Base-by-base conservation (phyloP, 768 basidiomycete species). In the Epithele typhae region DNA sequence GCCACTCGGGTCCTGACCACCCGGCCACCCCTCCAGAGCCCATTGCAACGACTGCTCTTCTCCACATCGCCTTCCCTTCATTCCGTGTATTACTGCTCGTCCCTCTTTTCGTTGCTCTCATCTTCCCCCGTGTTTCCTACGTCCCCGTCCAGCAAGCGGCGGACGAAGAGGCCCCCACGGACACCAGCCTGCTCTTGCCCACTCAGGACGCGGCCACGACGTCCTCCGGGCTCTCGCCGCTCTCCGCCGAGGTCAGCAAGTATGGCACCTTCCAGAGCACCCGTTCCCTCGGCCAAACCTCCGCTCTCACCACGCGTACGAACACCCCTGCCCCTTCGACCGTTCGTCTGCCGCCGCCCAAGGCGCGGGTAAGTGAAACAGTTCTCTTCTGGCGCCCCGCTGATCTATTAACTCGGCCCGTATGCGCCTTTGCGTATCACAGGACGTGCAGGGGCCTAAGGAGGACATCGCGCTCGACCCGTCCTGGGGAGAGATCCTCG, bases 221-320 rank as follows among this genome's bases (percentile, higher is more conserved):
- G 1, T 79, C 82, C 7, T 69, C 77, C 3, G 77, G 78, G 22
- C 71, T 84, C 35, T 71, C 76, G 24, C 64, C 75, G 36, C 63
- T 74, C 23, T 57, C 72, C 12, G 68, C 68, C 9, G 59, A 68
- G 48, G 61, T 64, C 40, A 73, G 69, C 63, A 88, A 87, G 62
- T 91, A 91, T 60, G 88, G 88, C 14, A 90, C 88, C 11, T 89
- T 88, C 72, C 70, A 68, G 43, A 68, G 68, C 21, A 63, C 69
- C 12, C 74, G 73, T 24, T 77, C 77, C n/a, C 67, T 68, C 25
- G 56, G 75, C 22, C 75, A 74, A 40, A 66, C 69, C 30, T 82
- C 82, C 25, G 72, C 68, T 11, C 77, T 78, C 10, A 74, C 72
- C 1, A 81, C 82, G 14, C 71, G 79, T 12, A 53, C 59, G 5